phyloP scores from a whole-genome alignment of 139 green algal genomes.

The Eudorina sp. region DNA sequence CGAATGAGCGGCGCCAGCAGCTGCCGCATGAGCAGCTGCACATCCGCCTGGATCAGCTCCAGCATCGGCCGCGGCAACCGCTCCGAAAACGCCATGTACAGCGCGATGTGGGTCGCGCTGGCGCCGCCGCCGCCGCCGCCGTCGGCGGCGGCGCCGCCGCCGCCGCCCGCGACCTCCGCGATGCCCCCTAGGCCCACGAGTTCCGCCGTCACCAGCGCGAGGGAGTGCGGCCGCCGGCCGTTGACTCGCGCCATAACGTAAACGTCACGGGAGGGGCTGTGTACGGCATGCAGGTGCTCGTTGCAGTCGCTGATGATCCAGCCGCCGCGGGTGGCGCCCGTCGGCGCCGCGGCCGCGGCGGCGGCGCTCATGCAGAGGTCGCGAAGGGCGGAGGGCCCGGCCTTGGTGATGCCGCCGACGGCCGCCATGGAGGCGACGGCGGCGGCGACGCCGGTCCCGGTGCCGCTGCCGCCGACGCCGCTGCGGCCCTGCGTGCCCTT shows the following conservation, averaged over 20 bases:
- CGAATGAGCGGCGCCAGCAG: conserved; percentile 29
- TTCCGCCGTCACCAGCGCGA: conserved; percentile 30
- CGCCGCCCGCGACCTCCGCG: background rate
- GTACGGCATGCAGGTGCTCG: conserved; percentile 48
- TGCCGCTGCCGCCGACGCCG: background rate
- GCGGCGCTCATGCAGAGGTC: conserved; percentile 28
- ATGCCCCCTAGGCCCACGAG: background rate
- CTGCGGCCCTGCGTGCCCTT: background rate
- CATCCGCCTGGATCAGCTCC: conserved; percentile 20
- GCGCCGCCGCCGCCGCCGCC: background rate
- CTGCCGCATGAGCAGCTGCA: conserved; percentile 34
- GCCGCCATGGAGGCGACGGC: background rate
- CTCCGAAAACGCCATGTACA: conserved; percentile 45
- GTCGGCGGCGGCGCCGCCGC: background rate
- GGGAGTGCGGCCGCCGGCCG: conserved; percentile 27
- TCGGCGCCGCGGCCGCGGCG: background rate
- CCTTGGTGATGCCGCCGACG: conserved; percentile 8
- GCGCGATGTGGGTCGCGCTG: conserved; percentile 11
- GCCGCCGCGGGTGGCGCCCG: conserved; percentile 20
- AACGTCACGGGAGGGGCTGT: conserved; percentile 35
- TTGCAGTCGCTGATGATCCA: conserved; percentile 47
- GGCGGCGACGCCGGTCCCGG: background rate
- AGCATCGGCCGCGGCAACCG: conserved; percentile 18
- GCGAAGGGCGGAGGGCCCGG: conserved; percentile 1
- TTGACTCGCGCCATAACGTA: conserved; percentile 46